Conservation (phyloP, 2,329 filamentous ascomycete genomes). For the Exophiala phaeomuriformis region DNA sequence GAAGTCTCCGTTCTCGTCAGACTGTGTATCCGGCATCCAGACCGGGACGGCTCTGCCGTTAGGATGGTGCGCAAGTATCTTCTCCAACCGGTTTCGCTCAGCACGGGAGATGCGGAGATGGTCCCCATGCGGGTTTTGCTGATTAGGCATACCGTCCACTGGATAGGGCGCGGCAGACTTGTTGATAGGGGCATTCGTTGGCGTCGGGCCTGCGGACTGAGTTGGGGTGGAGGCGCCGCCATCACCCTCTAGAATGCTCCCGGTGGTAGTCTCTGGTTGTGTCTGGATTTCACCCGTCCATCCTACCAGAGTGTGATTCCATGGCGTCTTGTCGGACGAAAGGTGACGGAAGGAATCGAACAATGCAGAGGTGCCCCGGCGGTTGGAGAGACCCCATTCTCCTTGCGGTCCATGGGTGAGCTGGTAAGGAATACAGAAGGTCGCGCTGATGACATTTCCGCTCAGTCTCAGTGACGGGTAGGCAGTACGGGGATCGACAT, state of each 20-base stretch:
- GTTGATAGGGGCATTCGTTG: conserved; percentile 53
- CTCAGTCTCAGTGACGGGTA: conserved; percentile 53
- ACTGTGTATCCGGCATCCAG: conserved; percentile 74
- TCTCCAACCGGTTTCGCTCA: conserved; percentile 67
- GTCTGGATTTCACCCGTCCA: conserved; percentile 83
- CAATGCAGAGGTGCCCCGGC: conserved; percentile 81
- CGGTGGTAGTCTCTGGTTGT: conserved; percentile 7
- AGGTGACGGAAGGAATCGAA: conserved; percentile 88
- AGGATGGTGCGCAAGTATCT: conserved; percentile 63
- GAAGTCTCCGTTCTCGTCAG: conserved; percentile 60
- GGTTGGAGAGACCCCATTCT: conserved; percentile 62
- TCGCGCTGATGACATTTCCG: conserved; percentile 57
- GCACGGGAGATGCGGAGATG: conserved; percentile 63
- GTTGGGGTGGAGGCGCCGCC: conserved; percentile 7
- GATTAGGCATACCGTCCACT: conserved; percentile 27
- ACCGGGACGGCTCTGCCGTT: conserved; percentile 77
- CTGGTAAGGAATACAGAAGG: conserved; percentile 57
- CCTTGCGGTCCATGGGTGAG: conserved; percentile 46
- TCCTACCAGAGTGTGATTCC: conserved; percentile 87
- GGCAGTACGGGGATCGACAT: conserved; percentile 48
- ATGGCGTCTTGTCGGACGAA: conserved; percentile 71
- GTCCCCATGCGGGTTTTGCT: conserved; percentile 48
- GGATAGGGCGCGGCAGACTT: conserved; percentile 38
- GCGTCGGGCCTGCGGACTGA: background rate
- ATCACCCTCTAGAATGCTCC: conserved; percentile 13